These are phyloP conservation scores for Sisymbrium irio DNA, from an alignment of 345 rosid species.

Conservation along the genomic window DNA sequence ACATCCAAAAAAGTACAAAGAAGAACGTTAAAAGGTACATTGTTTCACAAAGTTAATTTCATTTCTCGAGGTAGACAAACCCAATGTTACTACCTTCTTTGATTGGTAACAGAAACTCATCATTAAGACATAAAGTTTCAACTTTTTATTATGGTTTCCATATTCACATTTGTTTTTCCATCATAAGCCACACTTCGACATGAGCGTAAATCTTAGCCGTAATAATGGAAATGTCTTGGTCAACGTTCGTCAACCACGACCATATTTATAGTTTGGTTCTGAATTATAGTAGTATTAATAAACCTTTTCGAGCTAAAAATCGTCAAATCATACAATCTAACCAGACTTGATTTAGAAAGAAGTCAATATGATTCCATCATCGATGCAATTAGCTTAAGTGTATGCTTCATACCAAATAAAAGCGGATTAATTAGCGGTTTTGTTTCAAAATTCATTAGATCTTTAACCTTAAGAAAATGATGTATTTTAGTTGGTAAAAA, in stretches of 20 bases:
- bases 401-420: not conserved
- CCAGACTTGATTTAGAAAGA: constrained; percentile 1
- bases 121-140: constrained; percentile 34
- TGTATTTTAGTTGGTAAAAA: not conserved
- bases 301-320: not conserved
- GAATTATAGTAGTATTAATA: not conserved
- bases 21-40: constrained; percentile 31
- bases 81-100: constrained; percentile 30
- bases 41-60: constrained; percentile 24
- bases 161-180: constrained; percentile 24
- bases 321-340: not conserved
- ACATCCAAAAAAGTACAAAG: constrained; percentile 27
- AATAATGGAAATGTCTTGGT: constrained; percentile 24
- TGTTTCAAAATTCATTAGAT: not conserved
- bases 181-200: constrained; percentile 15
- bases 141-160: constrained; percentile 22
- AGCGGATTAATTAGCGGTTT: constrained; percentile 7
- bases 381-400: constrained; percentile 15
- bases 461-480: not conserved
- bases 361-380: constrained; percentile 17
- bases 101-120: constrained; percentile 36
- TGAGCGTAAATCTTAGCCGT: constrained; percentile 1
- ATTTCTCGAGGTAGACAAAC: constrained; percentile 30
- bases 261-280: not conserved
- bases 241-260: constrained; percentile 18